Conservation (phyloP, 148 eudicot species). For the Cornus florida region DNA sequence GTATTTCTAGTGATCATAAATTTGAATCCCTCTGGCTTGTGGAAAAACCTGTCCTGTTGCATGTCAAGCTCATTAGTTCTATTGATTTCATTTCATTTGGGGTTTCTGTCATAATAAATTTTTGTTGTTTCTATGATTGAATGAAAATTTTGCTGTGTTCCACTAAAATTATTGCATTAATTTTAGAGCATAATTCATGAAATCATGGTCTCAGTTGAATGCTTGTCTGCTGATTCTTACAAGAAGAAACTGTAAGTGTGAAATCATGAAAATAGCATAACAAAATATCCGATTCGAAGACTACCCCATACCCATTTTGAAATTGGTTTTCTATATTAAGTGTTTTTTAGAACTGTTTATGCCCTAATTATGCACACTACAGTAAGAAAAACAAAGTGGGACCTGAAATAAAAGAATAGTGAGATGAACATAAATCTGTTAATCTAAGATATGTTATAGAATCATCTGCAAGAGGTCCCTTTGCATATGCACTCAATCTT, state of each 20-base stretch:
- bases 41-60: not conserved
- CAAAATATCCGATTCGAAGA: too few relatives aligned
- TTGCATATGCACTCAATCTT: conserved; percentile 9
- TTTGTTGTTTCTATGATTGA: not conserved
- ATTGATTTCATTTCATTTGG: not conserved
- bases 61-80: not conserved
- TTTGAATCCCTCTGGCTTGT: not conserved
- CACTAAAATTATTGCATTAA: not conserved
- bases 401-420: not conserved
- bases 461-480: not conserved
- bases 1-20: not conserved
- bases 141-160: not conserved
- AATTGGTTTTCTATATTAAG: not conserved
- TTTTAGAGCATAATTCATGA: not conserved
- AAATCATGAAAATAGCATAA: too few relatives aligned
- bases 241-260: not conserved
- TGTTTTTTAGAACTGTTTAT: not conserved
- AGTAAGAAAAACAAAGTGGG: too few relatives aligned
- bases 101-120: not conserved
- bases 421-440: not conserved
- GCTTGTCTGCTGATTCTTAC: not conserved
- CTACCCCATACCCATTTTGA: not conserved
- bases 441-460: not conserved
- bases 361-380: too few relatives aligned
- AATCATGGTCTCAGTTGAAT: not conserved